Base-by-base conservation (phyloP, 2,329 filamentous ascomycete genomes). In the Cladosporium halotolerans region DNA sequence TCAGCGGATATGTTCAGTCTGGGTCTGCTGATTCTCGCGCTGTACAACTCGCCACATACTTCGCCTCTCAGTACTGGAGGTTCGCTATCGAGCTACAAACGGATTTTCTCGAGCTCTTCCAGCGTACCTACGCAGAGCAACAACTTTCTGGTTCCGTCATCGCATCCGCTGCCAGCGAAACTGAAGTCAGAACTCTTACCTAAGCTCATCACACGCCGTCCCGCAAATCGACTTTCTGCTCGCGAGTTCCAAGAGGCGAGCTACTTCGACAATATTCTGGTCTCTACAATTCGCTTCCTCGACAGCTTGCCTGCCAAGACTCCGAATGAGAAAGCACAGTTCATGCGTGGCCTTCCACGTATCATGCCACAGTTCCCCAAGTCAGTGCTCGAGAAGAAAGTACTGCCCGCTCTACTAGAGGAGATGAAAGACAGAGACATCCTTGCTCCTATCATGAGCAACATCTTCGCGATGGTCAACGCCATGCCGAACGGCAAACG, bases 261-360 rank as follows among this genome's bases (percentile, higher is more conserved):
- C 60, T 99, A 95, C 68, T 99, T 99, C 67, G 90, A 99, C 71
- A 99, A 97, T 64, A 88, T 97, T 43, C 77, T 99, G 4, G 89
- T 99, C 18, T 96, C 91, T 0, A 96, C 93, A 0, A 96, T 99
- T 57, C 88, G 93, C 10, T 99, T 99, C 66, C 76, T 99, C 23
- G 93, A 99, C 63, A 81, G 85, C 0, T 82, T 99, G 55, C 92
- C 93, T 0, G 88, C 89, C 33, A 99, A 99, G 73, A 96, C 90
- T 1, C 80, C 88, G 0, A 88, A 83, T 57, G 93, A 99, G 66
- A 99, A 99, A 68, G 80, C 86, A 6, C 85, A 90, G 54, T 99
- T 99, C 68, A 82, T 99, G 79, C 83, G 89, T 52, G 93, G 93
- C 0, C 75, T 99, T 9, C 84, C 86, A 60, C 86, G 89, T 50